These are phyloP conservation scores for Coriaria nepalensis DNA, from an alignment of 306 rosid species.

Conservation along the genomic window DNA sequence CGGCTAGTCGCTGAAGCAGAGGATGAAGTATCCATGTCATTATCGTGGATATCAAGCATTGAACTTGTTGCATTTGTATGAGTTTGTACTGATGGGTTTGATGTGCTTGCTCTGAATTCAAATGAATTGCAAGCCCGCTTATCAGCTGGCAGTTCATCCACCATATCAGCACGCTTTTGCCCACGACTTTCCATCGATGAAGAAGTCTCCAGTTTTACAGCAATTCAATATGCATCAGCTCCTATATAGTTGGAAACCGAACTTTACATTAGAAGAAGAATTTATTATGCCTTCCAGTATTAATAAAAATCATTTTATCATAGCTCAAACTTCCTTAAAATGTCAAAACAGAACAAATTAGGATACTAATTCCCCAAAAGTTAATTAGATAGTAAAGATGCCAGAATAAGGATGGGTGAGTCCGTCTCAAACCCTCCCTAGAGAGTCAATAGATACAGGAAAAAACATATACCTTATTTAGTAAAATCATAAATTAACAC, in stretches of 20 bases:
- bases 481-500: too few relatives aligned
- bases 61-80: constrained; percentile 34
- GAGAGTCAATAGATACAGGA: too few relatives aligned
- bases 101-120: constrained; percentile 80
- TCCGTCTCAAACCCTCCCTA: too few relatives aligned
- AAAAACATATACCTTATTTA: too few relatives aligned
- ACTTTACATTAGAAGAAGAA: constrained; percentile 9
- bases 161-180: constrained; percentile 73
- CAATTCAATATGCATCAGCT: constrained; percentile 12
- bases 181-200: constrained; percentile 78
- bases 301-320: too few relatives aligned
- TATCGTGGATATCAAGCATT: constrained; percentile 40
- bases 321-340: background rate
- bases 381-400: too few relatives aligned
- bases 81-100: constrained; percentile 52
- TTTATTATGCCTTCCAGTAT: too few relatives aligned
- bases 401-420: too few relatives aligned
- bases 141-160: constrained; percentile 81
- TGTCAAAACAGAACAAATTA: background rate
- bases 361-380: too few relatives aligned
- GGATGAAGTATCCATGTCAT: constrained; percentile 88
- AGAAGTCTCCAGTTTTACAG: constrained; percentile 10
- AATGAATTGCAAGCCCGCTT: constrained; percentile 77
- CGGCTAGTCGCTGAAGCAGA: constrained; percentile 75
- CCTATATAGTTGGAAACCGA: constrained; percentile 26